These are phyloP conservation scores for Trichoderma simmonsii DNA, from an alignment of 2,329 filamentous ascomycete genomes.

Conservation along the genomic window DNA sequence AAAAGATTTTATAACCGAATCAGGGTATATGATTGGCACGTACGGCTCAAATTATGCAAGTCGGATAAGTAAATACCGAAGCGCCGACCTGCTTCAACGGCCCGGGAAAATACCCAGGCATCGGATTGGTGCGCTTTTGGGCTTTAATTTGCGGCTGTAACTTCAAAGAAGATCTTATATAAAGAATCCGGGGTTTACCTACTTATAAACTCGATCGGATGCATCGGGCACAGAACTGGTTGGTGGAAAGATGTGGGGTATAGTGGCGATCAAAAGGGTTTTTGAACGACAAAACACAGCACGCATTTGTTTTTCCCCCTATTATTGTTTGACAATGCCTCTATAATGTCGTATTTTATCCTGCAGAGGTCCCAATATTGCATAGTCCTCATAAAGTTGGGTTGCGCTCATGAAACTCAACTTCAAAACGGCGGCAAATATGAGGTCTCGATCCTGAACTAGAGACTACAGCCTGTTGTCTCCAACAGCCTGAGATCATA, in stretches of 20 bases:
- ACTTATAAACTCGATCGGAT: background rate
- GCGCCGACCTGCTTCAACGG: background rate
- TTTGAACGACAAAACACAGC: background rate
- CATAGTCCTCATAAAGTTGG: background rate
- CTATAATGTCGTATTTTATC: background rate
- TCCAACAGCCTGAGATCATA: background rate
- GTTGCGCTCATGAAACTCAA: background rate
- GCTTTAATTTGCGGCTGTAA: background rate
- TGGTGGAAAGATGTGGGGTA: constrained; percentile 8
- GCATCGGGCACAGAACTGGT: background rate
- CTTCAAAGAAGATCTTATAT: background rate
- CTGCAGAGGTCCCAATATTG: background rate
- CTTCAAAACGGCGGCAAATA: background rate
- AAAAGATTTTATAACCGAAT: background rate
- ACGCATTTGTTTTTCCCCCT: background rate
- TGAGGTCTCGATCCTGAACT: background rate
- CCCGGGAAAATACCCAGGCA: background rate
- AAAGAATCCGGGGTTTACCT: background rate
- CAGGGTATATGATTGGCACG: background rate
- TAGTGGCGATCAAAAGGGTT: background rate
- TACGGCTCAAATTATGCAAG: background rate
- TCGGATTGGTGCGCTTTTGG: constrained; percentile 16
- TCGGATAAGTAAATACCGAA: constrained; percentile 4
- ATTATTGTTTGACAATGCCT: background rate
- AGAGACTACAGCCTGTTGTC: background rate